Evolutionary conservation across 208 protist species (phyloP).

Genomic region (Herpetomonas tarakana): DNA sequence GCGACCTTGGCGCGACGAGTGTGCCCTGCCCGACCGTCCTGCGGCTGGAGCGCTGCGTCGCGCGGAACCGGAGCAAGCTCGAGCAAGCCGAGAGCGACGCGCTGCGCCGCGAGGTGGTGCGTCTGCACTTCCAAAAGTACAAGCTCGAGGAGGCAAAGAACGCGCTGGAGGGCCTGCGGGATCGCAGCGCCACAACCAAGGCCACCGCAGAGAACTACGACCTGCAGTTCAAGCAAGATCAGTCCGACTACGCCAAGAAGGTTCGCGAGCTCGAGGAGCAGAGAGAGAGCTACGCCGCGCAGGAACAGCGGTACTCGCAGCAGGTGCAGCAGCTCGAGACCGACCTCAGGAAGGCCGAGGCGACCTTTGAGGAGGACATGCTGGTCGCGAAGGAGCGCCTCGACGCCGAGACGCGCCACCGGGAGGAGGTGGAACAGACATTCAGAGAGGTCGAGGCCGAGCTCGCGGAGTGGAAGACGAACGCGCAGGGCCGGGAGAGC

Average conservation of each 20-base stretch:
- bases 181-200: conserved; percentile 64
- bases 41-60: conserved; percentile 44
- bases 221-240: conserved; percentile 79
- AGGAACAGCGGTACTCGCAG: conserved; percentile 45
- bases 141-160: conserved; percentile 83
- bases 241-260: conserved; percentile 55
- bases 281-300: conserved; percentile 53
- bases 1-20: conserved; percentile 62
- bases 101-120: conserved; percentile 77
- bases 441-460: conserved; percentile 39
- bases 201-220: conserved; percentile 68
- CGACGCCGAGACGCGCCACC: conserved; percentile 35
- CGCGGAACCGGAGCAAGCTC: conserved; percentile 41
- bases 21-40: conserved; percentile 63
- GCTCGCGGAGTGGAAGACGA: conserved; percentile 51
- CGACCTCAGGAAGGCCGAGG: conserved; percentile 46
- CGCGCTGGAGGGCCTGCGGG: conserved; percentile 65
- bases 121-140: conserved; percentile 86
- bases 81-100: conserved; percentile 57
- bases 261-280: conserved; percentile 67
- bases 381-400: conserved; percentile 39
- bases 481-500: conserved; percentile 49
- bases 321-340: conserved; percentile 51
- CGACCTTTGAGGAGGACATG: conserved; percentile 49
- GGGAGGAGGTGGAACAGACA: conserved; percentile 68